phyloP scores from a whole-genome alignment of 352 stramenopile species.

The Phytopythium cucurbitacearum region DNA sequence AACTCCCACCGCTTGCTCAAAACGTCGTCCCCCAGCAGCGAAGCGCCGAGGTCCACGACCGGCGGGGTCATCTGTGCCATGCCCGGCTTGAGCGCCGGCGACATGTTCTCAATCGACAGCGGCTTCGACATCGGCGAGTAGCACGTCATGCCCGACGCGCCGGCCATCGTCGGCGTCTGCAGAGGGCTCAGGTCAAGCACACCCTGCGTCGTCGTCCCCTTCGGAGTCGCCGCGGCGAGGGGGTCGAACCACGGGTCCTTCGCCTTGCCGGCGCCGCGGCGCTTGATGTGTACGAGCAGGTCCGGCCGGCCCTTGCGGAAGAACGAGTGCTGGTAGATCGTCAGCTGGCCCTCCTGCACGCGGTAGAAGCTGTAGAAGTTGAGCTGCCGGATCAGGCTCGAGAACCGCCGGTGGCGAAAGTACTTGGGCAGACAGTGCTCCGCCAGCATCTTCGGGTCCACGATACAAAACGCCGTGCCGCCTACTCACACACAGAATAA shows the following conservation, averaged over 20 bases:
- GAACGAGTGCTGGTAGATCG: conserved; percentile 85
- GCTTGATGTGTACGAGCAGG: conserved; percentile 82
- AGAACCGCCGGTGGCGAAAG: conserved; percentile 87
- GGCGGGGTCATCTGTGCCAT: conserved; percentile 49
- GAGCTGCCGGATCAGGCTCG: conserved; percentile 86
- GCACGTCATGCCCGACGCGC: conserved; percentile 37
- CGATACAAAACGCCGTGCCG: conserved; percentile 88
- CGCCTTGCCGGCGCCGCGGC: conserved; percentile 71
- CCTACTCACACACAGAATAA: conserved; percentile 24
- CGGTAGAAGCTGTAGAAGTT: conserved; percentile 93
- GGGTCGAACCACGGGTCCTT: conserved; percentile 86
- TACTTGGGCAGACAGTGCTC: conserved; percentile 89
- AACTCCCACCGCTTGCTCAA: conserved; percentile 34
- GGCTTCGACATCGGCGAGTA: conserved; percentile 80
- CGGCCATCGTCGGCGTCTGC: conserved; percentile 20
- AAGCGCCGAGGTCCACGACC: conserved; percentile 51
- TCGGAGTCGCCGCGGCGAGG: conserved; percentile 17
- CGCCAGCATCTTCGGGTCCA: conserved; percentile 87
- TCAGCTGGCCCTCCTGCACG: conserved; percentile 80
- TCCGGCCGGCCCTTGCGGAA: conserved; percentile 81
- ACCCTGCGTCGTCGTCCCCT: conserved; percentile 8
- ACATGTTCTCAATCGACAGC: conserved; percentile 83
- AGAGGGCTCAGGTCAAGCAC: conserved; percentile 16
- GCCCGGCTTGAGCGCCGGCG: conserved; percentile 67
- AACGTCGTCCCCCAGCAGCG: conserved; percentile 18